phyloP scores from a whole-genome alignment of 2,329 filamentous ascomycete species.

The Fusarium veterinarium region DNA sequence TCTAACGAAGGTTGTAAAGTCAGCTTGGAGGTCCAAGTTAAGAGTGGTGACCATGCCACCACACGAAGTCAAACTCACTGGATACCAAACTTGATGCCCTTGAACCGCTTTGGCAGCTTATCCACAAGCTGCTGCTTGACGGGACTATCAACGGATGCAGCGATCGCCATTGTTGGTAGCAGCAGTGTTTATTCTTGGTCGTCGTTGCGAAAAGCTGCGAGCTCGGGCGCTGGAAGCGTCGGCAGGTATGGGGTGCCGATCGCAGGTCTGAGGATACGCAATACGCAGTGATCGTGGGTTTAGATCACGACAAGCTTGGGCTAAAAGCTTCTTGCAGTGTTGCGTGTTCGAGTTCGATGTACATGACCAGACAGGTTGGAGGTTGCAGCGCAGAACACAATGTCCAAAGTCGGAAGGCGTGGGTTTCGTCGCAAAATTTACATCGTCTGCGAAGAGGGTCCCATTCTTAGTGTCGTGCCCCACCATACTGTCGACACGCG shows the following conservation, averaged over 20 bases:
- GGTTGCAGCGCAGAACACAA: constrained; percentile 1
- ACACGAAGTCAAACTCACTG: constrained; percentile 66
- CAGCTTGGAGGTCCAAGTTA: not conserved
- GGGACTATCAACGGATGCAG: constrained; percentile 47
- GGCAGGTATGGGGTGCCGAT: not conserved
- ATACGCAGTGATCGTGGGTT: constrained; percentile 1
- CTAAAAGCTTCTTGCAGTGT: constrained; percentile 9
- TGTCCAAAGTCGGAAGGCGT: constrained; percentile 10
- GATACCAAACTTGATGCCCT: constrained; percentile 93
- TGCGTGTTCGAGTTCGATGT: constrained; percentile 8
- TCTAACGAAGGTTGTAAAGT: constrained; percentile 54
- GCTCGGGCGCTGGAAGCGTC: not conserved
- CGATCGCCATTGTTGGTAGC: constrained; percentile 20
- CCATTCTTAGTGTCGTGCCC: constrained; percentile 39
- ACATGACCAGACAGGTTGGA: constrained; percentile 37
- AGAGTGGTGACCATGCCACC: not conserved
- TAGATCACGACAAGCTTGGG: constrained; percentile 28
- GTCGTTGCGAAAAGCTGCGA: not conserved
- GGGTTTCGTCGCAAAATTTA: constrained; percentile 41
- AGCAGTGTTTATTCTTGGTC: not conserved
- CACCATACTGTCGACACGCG: constrained; percentile 42
- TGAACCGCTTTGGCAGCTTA: constrained; percentile 89
- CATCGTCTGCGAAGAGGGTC: constrained; percentile 33
- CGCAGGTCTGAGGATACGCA: not conserved
- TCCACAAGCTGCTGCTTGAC: constrained; percentile 92